Evolutionary conservation across 352 stramenopile species (phyloP), one percentile per base, ranked within the genome.

Genomic region (Phytopythium kandeliae): DNA sequence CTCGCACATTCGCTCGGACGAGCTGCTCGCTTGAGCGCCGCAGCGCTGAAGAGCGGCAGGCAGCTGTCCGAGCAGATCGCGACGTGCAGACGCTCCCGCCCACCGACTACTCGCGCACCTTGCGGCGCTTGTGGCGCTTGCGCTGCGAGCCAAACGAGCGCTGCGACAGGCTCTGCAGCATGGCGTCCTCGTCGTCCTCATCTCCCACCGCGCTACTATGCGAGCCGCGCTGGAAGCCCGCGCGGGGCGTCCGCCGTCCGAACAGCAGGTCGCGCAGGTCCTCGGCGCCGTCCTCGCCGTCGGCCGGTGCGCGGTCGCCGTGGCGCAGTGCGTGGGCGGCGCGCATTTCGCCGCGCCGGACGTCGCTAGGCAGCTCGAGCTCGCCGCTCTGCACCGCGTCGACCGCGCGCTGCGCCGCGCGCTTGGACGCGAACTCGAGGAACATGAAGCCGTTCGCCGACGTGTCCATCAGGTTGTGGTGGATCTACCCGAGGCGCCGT

Each of bases 101-200:
- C n/a, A n/a, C n/a, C n/a, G n/a, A n/a, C n/a, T 36, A 42, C 10
- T 41, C 31, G 21, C 31, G 31, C 46, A 42, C 42, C 22, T 60
- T 54, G 40, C 49, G 57, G 26, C 63, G 57, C 42, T 67, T 76
- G 45, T 72, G 72, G 30, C 63, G 62, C 44, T 68, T 44, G 45
- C 67, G 64, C 52, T 49, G 67, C 8, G 25, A 60, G 11, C 55
- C 48, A 31, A 80, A 74, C 38, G 75, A 71, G 10, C 30, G 35
- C 51, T 91, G 80, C 55, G 80, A 91, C 15, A 91, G 63, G 55
- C 74, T 91, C 49, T 91, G 80, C 9, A 91, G 67, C 51, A 89
- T 73, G n/a, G 78, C 51, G 15, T 88, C 76, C 31, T 89, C 80
- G n/a, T 87, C 77, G 36, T 81, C 69, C 45, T 70, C 54, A 44